A percentile compares a stretch with the other conserved stretches of the same genome.
Evolutionary conservation across 768 basidiomycete genomes (phyloP).

Genomic region (Trametes sanguinea): DNA sequence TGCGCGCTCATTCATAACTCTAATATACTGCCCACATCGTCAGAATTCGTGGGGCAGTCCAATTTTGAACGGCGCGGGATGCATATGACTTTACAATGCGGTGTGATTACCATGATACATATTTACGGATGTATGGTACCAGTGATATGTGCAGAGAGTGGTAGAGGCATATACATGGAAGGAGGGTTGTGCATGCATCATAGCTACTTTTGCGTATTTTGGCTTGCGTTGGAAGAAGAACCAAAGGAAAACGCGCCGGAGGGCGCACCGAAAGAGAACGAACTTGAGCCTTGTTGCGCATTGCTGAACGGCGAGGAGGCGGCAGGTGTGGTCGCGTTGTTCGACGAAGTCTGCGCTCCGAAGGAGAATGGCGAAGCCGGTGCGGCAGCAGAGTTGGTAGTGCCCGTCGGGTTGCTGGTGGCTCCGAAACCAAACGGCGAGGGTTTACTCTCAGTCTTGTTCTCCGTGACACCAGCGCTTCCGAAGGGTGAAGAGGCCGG

Average conservation of each 20-base stretch:
- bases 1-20: background rate
- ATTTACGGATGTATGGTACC: slow-evolving; percentile 10
- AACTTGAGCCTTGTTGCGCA: background rate
- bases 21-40: too few relatives aligned
- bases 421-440: slow-evolving; percentile 21
- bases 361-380: slow-evolving; percentile 12
- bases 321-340: background rate
- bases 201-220: slow-evolving; percentile 25
- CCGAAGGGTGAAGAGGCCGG: background rate
- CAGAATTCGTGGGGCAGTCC: too few relatives aligned
- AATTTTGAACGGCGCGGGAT: background rate
- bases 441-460: slow-evolving; percentile 10
- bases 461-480: background rate
- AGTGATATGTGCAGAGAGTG: slow-evolving; percentile 1
- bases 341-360: slow-evolving; percentile 10
- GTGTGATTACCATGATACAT: slow-evolving; percentile 9
- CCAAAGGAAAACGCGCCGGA: slow-evolving; percentile 15
- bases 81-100: slow-evolving; percentile 5
- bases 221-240: slow-evolving; percentile 8
- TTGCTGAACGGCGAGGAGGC: slow-evolving; percentile 17
- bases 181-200: background rate
- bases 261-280: slow-evolving; percentile 18
- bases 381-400: slow-evolving; percentile 9
- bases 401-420: background rate
- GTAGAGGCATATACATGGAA: slow-evolving; percentile 2